Evolutionary conservation across 129 eudicot genomes (phyloP).

Genomic region (Centrapalus pauciflorus): DNA sequence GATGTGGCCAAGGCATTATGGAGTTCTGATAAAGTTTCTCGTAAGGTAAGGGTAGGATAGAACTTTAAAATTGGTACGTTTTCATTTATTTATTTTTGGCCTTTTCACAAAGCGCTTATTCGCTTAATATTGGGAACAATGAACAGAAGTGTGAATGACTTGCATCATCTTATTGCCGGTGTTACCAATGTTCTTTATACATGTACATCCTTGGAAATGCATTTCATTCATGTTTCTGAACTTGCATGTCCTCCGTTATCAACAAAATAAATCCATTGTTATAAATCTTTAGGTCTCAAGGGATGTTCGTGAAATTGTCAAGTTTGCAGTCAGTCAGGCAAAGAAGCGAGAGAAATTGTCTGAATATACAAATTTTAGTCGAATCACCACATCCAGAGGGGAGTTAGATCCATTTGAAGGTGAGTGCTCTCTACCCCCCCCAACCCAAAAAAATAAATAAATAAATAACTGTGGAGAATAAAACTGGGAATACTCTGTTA

Average conservation of each 20-base stretch:
- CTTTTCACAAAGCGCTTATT: neutral
- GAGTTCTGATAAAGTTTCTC: conserved; percentile 71
- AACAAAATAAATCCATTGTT: neutral
- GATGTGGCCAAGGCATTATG: conserved; percentile 92
- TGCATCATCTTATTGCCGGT: too few relatives aligned
- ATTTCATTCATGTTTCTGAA: neutral
- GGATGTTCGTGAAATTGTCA: conserved; percentile 85
- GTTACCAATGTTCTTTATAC: neutral
- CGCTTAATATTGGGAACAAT: conserved; percentile 8
- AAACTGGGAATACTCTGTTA: neutral
- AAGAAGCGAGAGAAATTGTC: conserved; percentile 74
- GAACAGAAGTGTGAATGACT: neutral
- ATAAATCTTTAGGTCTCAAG: conserved; percentile 47
- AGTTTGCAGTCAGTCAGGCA: conserved; percentile 84
- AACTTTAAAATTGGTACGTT: neutral
- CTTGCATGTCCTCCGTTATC: neutral
- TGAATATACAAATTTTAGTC: conserved; percentile 76
- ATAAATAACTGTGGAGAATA: too few relatives aligned
- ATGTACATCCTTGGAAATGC: neutral
- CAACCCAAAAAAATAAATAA: neutral
- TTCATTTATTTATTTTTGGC: neutral
- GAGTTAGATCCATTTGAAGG: conserved; percentile 93
- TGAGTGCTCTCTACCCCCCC: conserved; percentile 20
- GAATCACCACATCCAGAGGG: conserved; percentile 66
- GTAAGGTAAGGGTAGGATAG: conserved; percentile 50